Base-by-base conservation (phyloP, 306 rosid species). In the Ceratonia siliqua region DNA sequence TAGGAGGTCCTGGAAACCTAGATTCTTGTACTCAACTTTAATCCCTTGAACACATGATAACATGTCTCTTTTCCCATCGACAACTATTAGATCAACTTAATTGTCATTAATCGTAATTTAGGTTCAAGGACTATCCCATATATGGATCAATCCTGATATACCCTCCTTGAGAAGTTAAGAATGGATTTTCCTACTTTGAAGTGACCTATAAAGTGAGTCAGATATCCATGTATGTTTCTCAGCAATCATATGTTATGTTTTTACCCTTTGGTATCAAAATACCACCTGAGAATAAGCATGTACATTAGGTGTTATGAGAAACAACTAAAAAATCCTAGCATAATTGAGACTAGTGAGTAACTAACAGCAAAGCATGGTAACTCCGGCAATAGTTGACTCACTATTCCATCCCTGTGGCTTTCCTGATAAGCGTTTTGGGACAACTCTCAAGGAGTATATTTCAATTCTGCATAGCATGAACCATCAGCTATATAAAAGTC, bases 321-420 rank as follows among this genome's bases (percentile, higher is more conserved):
- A 76, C n/a, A 15, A 18, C 45, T 11, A 20, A 30, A 55, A 54
- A 79, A 20, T 2, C 56, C 22, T 15, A 68, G 39, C 24, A 27
- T 39, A 70, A 41, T 7, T 63, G 43, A 73, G 70, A 27, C 39
- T 46, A 27, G 54, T 15, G 30, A 71, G 72, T 77, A 20, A 65
- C 58, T 74, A 70, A 75, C 73, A 79, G 75, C 38, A 22, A 52
- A 45, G 45, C 74, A 67, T 55, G 46, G 65, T 22, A 72, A 78
- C 32, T 79, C 39, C 62, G 72, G 28, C 35, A 79, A 82, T 33
- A 70, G 75, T 58, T 65, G 65, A 88, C 93, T 86, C 82, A 90
- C 96, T 88, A 56, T 90, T 90, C 96, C 96, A 90, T 74, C 96
- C 91, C 59, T 73, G 65, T 0, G 84, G 91, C 57, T 86, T 90